A percentile compares a stretch with the other conserved stretches of the same genome.
Evolutionary conservation across 768 basidiomycete genomes (phyloP).

Genomic region (Boletus fagicola): DNA sequence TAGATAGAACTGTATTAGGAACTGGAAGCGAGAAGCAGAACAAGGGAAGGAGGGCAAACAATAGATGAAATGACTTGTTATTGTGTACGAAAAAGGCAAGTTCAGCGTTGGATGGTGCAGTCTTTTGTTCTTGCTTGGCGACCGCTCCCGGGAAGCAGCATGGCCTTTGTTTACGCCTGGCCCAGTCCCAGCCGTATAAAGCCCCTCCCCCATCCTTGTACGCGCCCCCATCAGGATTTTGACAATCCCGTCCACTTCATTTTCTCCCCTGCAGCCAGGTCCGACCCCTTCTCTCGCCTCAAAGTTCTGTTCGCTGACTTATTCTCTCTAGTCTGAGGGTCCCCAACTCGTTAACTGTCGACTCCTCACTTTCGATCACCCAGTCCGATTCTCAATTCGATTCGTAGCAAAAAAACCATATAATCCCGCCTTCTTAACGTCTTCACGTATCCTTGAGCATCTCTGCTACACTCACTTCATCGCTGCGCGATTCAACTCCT

Average conservation of each 20-base stretch:
- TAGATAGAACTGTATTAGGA: slow-evolving; percentile 12
- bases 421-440: slow-evolving; percentile 18
- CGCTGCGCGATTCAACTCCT: slow-evolving; percentile 33
- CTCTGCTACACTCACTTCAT: slow-evolving; percentile 26
- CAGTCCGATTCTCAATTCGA: slow-evolving; percentile 28
- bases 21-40: slow-evolving; percentile 19
- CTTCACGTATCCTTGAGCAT: slow-evolving; percentile 27
- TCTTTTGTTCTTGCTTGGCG: slow-evolving; percentile 38
- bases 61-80: slow-evolving; percentile 23
- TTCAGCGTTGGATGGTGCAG: not conserved
- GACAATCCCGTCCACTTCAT: slow-evolving; percentile 32
- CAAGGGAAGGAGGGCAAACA: slow-evolving; percentile 18
- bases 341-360: not conserved
- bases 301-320: slow-evolving; percentile 10
- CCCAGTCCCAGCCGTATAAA: slow-evolving; percentile 28
- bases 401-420: slow-evolving; percentile 3
- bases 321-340: slow-evolving; percentile 27
- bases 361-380: slow-evolving; percentile 19
- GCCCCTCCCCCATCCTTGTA: not conserved
- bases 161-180: slow-evolving; percentile 8
- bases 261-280: slow-evolving; percentile 31
- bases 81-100: slow-evolving; percentile 33
- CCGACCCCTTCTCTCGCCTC: not conserved
- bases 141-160: slow-evolving; percentile 17
- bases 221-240: slow-evolving; percentile 32